Conservation (phyloP, 2,329 filamentous ascomycete genomes). For the Bertia moriformis region DNA sequence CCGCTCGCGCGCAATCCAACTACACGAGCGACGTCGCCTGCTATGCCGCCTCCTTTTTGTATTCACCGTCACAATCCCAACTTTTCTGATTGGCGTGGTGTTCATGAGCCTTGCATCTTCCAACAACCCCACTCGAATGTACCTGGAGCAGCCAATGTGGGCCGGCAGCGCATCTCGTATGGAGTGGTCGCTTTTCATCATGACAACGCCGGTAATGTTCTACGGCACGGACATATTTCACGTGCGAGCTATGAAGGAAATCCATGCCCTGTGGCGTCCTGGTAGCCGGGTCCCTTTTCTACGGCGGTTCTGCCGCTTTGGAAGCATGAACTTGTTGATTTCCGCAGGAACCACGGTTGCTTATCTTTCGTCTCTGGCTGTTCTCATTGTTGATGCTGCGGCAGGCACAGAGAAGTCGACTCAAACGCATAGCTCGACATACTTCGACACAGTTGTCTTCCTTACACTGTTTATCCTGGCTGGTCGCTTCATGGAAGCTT, state of each 20-base stretch:
- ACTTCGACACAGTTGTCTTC: constrained; percentile 53
- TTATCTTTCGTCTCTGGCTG: constrained; percentile 43
- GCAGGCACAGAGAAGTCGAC: constrained; percentile 1
- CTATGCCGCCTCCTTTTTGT: constrained; percentile 36
- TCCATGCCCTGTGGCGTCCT: constrained; percentile 40
- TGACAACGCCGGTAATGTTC: constrained; percentile 46
- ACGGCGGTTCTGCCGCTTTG: constrained; percentile 43
- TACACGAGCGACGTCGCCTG: constrained; percentile 33
- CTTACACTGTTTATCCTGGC: constrained; percentile 46
- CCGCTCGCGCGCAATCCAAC: constrained; percentile 38
- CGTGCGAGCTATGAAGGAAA: constrained; percentile 37
- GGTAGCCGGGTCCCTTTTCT: constrained; percentile 38
- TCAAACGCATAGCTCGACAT: constrained; percentile 14
- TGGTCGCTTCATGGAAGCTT: constrained; percentile 37
- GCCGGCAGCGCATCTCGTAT: constrained; percentile 32
- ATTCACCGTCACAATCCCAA: constrained; percentile 38
- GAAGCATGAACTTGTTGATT: constrained; percentile 51
- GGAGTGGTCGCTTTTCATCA: constrained; percentile 46
- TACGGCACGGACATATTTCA: constrained; percentile 50
- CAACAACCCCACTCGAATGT: constrained; percentile 27
- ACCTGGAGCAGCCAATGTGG: constrained; percentile 37
- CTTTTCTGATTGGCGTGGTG: constrained; percentile 47
- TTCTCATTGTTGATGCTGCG: constrained; percentile 32
- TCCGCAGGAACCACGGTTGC: constrained; percentile 46
- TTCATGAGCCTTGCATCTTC: constrained; percentile 44